Base-by-base conservation (phyloP, 1,139 yeast species). In the Ogataea hybrid region DNA sequence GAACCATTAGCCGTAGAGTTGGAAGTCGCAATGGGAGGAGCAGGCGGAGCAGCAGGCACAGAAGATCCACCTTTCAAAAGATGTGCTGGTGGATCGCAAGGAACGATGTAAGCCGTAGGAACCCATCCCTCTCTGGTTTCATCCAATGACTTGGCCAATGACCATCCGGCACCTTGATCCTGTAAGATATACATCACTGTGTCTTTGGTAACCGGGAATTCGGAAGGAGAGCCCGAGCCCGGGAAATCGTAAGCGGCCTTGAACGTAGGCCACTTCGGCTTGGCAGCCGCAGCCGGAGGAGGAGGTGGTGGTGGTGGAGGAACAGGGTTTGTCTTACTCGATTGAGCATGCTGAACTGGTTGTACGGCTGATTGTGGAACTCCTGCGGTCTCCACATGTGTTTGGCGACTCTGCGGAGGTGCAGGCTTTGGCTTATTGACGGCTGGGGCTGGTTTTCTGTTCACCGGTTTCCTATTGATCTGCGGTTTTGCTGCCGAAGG, bases 121-220 rank as follows among this genome's bases (percentile, higher is more conserved):
- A 95, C 92, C 98, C 98, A 94, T 3, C 98, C 99, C 63, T 90
- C 95, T 43, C 70, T 77, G 2, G 82, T 61, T 35, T 85, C 92
- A 55, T 85, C 90, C 48, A 83, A 64, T 16, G 79, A 71, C 61
- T 84, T 86, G 5, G 89, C 97, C 48, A 92, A 70, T 51, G 95
- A 90, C 97, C 97, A 90, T 3, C 96, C 97, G 56, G 87, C 87
- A 27, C 79, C 76, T 49, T 81, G 86, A 49, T 81, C 76, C 56
- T 74, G 79, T 6, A 83, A 70, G 34, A 90, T 79, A 48, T 81
- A 79, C 31, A 90, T 81, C 35, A 87, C 67, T 37, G 86, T 85
- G 49, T 85, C 96, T 55, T 83, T 84, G 14, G 72, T 65, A 38
- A 92, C 72, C 7, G 96, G 88, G 48, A 90, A 71, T 53, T 81